These are phyloP conservation scores for Thecaphora thlaspeos DNA, from an alignment of 1,284 basidiomycete species.

Conservation along the genomic window DNA sequence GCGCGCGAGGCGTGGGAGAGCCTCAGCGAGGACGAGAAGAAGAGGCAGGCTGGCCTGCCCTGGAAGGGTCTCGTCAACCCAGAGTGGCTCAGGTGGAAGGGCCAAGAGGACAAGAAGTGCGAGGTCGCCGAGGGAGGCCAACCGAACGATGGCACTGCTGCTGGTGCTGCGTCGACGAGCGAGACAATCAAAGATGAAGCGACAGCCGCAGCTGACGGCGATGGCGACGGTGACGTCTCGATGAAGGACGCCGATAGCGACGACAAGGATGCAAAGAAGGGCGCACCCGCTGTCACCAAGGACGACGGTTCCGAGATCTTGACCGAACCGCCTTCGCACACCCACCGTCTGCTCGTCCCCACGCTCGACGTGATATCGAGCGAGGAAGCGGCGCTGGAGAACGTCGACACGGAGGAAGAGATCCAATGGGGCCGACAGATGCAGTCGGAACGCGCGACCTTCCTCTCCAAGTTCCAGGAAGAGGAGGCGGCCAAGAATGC, in stretches of 20 bases:
- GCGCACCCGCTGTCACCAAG: background rate
- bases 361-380: slow-evolving; percentile 16
- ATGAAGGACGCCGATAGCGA: slow-evolving; percentile 10
- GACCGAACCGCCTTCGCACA: slow-evolving; percentile 30
- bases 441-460: slow-evolving; percentile 47
- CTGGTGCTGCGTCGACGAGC: slow-evolving; percentile 1
- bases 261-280: slow-evolving; percentile 6
- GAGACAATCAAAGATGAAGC: slow-evolving; percentile 13
- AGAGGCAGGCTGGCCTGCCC: slow-evolving; percentile 23
- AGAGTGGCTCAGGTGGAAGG: slow-evolving; percentile 39
- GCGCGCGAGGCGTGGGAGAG: slow-evolving; percentile 35
- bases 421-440: slow-evolving; percentile 51
- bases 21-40: slow-evolving; percentile 22
- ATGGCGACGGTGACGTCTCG: slow-evolving; percentile 26
- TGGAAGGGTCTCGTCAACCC: slow-evolving; percentile 50
- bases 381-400: slow-evolving; percentile 42
- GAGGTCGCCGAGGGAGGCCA: slow-evolving; percentile 2
- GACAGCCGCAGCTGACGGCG: slow-evolving; percentile 1
- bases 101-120: slow-evolving; percentile 14
- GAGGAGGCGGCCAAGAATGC: slow-evolving; percentile 45
- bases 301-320: background rate
- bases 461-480: slow-evolving; percentile 50
- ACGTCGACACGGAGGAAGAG: slow-evolving; percentile 52
- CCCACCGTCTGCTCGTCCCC: slow-evolving; percentile 42
- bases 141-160: slow-evolving; percentile 1